Evolutionary conservation across 768 basidiomycete species (phyloP).

Genomic region (Nevesoporus exiguus): DNA sequence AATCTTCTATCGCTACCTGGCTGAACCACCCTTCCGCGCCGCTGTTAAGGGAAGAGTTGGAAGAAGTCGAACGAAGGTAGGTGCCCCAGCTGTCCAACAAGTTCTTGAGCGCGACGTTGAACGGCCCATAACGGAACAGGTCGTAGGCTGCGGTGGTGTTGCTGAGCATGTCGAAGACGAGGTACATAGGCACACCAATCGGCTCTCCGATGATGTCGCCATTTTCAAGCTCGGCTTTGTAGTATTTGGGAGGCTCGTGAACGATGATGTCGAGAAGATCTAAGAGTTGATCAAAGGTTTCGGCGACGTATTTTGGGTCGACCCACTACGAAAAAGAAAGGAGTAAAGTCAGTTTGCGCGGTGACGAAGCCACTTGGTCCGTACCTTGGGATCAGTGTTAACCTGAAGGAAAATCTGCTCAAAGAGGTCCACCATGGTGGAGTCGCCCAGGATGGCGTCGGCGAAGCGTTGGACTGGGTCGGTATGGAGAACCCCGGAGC

Average conservation of each 20-base stretch:
- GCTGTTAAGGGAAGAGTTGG: constrained; percentile 6
- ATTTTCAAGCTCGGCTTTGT: background rate
- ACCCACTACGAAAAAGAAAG: background rate
- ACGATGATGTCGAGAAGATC: background rate
- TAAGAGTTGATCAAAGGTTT: background rate
- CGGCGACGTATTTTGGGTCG: background rate
- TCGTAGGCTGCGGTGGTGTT: constrained; percentile 22
- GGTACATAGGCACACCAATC: constrained; percentile 17
- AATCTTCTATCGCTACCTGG: background rate
- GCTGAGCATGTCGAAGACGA: constrained; percentile 19
- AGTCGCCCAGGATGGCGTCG: background rate
- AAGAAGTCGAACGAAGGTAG: background rate
- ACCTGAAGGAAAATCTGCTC: constrained; percentile 1
- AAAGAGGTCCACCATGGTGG: background rate
- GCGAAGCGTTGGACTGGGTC: background rate
- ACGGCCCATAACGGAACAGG: constrained; percentile 9
- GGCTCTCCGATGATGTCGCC: constrained; percentile 14
- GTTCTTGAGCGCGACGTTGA: background rate
- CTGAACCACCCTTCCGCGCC: background rate
- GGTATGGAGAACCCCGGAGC: background rate
- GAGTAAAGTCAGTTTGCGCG: background rate
- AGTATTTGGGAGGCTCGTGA: background rate
- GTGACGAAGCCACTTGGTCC: background rate
- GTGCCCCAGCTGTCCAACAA: constrained; percentile 1
- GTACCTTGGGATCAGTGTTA: constrained; percentile 6